A percentile compares a stretch with the other conserved stretches of the same genome.
Conservation (phyloP, 352 stramenopile genomes). For the Pelagophyceae sp. region DNA sequence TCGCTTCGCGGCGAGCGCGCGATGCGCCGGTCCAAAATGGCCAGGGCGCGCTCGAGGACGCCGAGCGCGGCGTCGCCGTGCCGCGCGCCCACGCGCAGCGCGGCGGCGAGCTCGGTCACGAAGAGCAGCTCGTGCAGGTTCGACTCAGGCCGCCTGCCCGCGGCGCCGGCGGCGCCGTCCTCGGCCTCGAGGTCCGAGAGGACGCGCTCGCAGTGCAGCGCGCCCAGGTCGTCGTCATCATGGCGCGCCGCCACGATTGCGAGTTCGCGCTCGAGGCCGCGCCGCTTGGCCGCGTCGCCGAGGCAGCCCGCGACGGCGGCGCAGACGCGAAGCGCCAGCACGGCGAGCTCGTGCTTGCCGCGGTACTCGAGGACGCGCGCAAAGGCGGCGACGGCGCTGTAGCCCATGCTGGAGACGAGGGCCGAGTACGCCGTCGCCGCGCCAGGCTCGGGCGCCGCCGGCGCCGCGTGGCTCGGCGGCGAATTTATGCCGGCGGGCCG, state of each 20-base stretch:
- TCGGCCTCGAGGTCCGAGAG: background rate
- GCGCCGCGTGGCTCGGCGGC: background rate
- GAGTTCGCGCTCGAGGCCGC: background rate
- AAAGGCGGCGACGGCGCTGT: background rate
- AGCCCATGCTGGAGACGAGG: background rate
- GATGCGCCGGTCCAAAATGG: background rate
- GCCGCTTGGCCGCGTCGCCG: background rate
- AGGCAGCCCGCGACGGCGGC: background rate
- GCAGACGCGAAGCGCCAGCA: background rate
- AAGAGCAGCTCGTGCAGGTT: background rate
- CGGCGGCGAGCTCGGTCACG: background rate
- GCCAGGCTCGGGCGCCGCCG: too few species aligned
- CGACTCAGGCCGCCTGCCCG: too few species aligned
- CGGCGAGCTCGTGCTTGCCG: background rate
- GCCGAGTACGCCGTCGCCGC: background rate
- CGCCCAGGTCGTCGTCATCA: background rate
- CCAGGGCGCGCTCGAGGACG: background rate
- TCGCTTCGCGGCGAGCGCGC: background rate
- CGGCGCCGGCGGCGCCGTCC: background rate
- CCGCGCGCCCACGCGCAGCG: background rate
- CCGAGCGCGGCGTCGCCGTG: background rate
- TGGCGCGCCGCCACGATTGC: background rate
- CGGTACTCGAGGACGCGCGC: background rate
- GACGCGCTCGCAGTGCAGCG: background rate
- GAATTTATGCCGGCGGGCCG: background rate